Percentiles rank a stretch among this genome's conserved stretches.
These are phyloP conservation scores for Boletus austroedulis DNA, from an alignment of 1,284 basidiomycete genomes.

Conservation along the genomic window DNA sequence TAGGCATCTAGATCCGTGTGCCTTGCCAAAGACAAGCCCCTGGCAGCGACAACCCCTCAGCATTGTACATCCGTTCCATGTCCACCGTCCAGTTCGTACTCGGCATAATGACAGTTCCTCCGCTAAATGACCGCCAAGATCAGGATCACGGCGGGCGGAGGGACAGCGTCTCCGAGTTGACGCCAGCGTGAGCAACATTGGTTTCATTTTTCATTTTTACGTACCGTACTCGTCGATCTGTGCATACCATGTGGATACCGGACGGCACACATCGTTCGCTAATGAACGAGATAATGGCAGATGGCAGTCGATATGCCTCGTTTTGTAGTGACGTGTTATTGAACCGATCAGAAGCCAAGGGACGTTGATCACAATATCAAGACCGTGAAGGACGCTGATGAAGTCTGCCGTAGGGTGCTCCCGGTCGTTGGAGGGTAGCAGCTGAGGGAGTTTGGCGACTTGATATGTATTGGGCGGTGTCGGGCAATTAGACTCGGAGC, in stretches of 20 bases:
- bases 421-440: background rate
- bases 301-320: constrained; percentile 1
- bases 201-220: background rate
- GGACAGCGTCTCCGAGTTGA: background rate
- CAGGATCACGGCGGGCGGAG: too few relatives aligned
- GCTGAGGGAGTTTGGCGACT: background rate
- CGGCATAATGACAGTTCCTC: too few relatives aligned
- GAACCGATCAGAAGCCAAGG: constrained; percentile 12
- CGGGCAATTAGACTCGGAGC: constrained; percentile 8
- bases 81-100: too few relatives aligned
- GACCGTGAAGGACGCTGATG: background rate
- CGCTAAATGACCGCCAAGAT: too few relatives aligned
- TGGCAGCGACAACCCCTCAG: too few relatives aligned
- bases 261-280: background rate
- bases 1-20: too few relatives aligned
- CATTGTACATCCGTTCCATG: too few relatives aligned
- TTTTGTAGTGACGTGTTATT: constrained; percentile 8
- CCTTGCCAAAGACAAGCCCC: too few relatives aligned
- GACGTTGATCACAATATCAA: constrained; percentile 1
- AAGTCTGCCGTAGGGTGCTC: background rate
- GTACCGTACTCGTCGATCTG: background rate
- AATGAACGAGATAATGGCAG: background rate
- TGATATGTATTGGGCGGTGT: background rate
- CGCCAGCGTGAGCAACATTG: background rate
- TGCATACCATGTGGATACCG: too few relatives aligned